Conservation (phyloP, 202 grass and related monocot species). For the Musa balbisiana region DNA sequence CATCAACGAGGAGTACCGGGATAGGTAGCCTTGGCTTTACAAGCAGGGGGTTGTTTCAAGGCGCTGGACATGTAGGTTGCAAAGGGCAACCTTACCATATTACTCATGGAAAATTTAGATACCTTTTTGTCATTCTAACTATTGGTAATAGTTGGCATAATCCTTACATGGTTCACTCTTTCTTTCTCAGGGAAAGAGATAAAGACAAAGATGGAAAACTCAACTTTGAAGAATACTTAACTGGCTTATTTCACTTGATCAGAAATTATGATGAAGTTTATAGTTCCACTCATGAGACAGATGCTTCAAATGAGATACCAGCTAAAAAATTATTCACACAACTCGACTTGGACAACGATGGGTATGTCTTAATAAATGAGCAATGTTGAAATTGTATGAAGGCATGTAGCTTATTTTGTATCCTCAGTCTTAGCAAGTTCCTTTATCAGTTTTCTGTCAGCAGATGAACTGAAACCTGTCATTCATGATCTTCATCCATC, state of each 20-base stretch:
- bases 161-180: not conserved
- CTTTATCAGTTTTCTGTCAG: constrained; percentile 59
- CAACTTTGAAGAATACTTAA: constrained; percentile 78
- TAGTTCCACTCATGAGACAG: constrained; percentile 36
- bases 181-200: constrained; percentile 71
- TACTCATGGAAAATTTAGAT: too few species aligned
- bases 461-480: constrained; percentile 61
- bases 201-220: constrained; percentile 77
- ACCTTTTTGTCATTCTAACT: too few species aligned
- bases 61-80: too few species aligned
- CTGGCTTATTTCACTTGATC: constrained; percentile 77
- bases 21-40: too few species aligned
- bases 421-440: constrained; percentile 3
- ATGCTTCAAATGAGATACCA: constrained; percentile 43
- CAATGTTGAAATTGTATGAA: constrained; percentile 1
- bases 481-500: constrained; percentile 78
- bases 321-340: constrained; percentile 80
- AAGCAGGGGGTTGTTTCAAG: too few species aligned
- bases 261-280: constrained; percentile 63
- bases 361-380: constrained; percentile 47
- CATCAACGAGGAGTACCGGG: too few species aligned
- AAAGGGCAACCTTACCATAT: too few species aligned
- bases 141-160: too few species aligned
- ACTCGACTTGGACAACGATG: constrained; percentile 88
- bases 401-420: constrained; percentile 14